Evolutionary conservation across 805 yeast species (phyloP).

Genomic region (Kluyveromyces aestuarii): DNA sequence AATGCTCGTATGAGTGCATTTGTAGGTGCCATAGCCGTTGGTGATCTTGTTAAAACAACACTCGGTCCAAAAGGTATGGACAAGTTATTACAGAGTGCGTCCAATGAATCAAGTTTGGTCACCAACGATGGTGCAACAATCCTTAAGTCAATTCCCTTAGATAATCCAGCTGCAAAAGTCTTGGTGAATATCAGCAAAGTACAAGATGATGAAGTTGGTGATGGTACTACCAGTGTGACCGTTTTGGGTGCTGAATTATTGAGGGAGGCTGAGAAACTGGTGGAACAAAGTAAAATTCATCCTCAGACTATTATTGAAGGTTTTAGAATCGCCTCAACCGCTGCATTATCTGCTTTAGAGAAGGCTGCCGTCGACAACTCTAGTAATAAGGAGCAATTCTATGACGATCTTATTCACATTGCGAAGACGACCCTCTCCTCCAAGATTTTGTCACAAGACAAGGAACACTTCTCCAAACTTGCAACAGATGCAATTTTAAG

Average conservation of each 20-base stretch:
- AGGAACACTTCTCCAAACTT: conserved; percentile 75
- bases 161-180: conserved; percentile 95
- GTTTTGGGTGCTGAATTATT: conserved; percentile 83
- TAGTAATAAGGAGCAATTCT: conserved; percentile 46
- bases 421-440: conserved; percentile 92
- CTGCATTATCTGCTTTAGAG: conserved; percentile 78
- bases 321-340: conserved; percentile 75
- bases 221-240: conserved; percentile 96
- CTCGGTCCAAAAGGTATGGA: conserved; percentile 99
- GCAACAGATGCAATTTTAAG: conserved; percentile 93
- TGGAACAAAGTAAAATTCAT: conserved; percentile 79
- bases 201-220: conserved; percentile 98
- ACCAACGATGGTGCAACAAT: conserved; percentile 99
- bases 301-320: conserved; percentile 98
- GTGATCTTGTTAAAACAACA: conserved; percentile 89
- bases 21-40: conserved; percentile 98
- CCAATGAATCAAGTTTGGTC: conserved; percentile 67
- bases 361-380: conserved; percentile 69
- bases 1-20: conserved; percentile 96
- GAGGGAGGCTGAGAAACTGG: conserved; percentile 88
- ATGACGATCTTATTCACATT: conserved; percentile 71
- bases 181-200: conserved; percentile 90
- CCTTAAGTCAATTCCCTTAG: conserved; percentile 84
- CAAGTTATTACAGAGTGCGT: conserved; percentile 79
- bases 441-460: conserved; percentile 91